phyloP scores from a whole-genome alignment of 305 asterid genomes.

The Salvia sclarea region DNA sequence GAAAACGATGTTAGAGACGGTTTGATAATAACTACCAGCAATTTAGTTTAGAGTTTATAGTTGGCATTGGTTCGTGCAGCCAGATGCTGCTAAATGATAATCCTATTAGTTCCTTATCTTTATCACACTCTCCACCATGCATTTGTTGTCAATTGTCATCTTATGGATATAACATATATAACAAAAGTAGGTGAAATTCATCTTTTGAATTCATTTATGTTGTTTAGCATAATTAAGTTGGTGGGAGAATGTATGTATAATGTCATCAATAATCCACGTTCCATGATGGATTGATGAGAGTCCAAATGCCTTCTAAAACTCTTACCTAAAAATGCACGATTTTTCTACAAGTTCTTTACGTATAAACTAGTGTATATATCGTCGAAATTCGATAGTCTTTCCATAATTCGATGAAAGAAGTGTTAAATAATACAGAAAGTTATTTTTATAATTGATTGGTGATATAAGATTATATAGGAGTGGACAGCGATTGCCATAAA shows the following conservation, averaged over 20 bases:
- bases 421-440: too few relatives aligned
- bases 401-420: too few relatives aligned
- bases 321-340: neutral
- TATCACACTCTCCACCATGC: neutral
- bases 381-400: too few relatives aligned
- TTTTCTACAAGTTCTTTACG: too few relatives aligned
- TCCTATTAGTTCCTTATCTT: neutral
- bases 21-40: neutral
- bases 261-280: neutral
- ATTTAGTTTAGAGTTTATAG: too few relatives aligned
- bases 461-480: too few relatives aligned
- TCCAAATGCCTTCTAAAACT: neutral
- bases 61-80: conserved; percentile 25
- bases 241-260: neutral
- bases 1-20: neutral
- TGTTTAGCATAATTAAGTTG: neutral
- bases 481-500: too few relatives aligned
- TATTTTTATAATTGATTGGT: too few relatives aligned
- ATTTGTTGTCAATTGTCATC: conserved; percentile 9
- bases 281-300: neutral
- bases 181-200: neutral
- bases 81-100: conserved; percentile 23
- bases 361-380: too few relatives aligned
- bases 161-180: neutral
- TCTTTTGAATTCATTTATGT: neutral